phyloP scores from a whole-genome alignment of 176 grass and related monocot species.

The Urochloa ruziziensis region DNA sequence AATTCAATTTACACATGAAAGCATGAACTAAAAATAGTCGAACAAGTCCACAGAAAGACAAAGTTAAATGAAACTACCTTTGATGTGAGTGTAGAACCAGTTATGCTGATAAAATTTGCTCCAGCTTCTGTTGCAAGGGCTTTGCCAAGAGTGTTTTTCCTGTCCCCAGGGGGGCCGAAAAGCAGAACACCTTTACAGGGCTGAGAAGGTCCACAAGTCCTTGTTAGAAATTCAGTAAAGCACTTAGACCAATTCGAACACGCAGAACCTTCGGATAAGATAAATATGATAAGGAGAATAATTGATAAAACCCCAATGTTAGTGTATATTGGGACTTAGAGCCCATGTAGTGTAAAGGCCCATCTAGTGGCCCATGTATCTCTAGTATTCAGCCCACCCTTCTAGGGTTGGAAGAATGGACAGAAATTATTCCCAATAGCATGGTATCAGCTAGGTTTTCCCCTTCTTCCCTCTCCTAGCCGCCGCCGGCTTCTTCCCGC shows the following conservation, averaged over 20 bases:
- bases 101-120: slow-evolving; percentile 96
- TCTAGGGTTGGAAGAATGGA: too few species aligned
- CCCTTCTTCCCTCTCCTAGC: too few species aligned
- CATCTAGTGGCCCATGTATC: too few species aligned
- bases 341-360: too few species aligned
- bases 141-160: slow-evolving; percentile 98
- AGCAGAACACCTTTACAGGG: slow-evolving; percentile 98
- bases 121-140: slow-evolving; percentile 98
- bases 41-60: neutral
- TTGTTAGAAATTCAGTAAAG: slow-evolving; percentile 21
- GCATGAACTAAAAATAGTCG: neutral
- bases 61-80: slow-evolving; percentile 57
- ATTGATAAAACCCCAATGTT: neutral
- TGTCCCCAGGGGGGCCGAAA: slow-evolving; percentile 93
- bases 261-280: neutral
- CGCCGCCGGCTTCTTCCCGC: too few species aligned
- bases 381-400: too few species aligned
- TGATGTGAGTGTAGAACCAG: slow-evolving; percentile 88
- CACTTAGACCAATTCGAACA: neutral
- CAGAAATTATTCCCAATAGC: too few species aligned
- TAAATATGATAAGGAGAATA: neutral
- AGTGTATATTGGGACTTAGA: too few species aligned
- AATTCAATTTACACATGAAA: neutral
- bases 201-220: slow-evolving; percentile 44
- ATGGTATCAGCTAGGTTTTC: too few species aligned